phyloP scores from a whole-genome alignment of 306 rosid genomes.

The Vigna reflexopilosa region DNA sequence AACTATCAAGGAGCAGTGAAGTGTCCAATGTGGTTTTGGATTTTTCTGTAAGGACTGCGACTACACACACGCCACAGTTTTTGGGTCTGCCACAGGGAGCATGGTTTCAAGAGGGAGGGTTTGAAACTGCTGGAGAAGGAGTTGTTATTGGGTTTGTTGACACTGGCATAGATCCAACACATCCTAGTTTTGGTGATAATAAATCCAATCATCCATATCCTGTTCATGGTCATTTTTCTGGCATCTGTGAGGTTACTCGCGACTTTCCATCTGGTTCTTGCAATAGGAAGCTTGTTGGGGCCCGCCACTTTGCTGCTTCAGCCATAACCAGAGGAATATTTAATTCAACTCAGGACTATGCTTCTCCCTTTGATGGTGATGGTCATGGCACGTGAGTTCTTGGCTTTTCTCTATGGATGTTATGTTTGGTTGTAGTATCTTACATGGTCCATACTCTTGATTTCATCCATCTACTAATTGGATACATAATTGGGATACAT shows the following conservation, averaged over 20 bases:
- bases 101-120: constrained; percentile 88
- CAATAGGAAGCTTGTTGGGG: constrained; percentile 97
- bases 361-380: constrained; percentile 97
- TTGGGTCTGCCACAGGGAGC: constrained; percentile 96
- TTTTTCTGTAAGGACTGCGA: constrained; percentile 93
- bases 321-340: constrained; percentile 97
- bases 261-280: constrained; percentile 99
- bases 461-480: constrained; percentile 19
- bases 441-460: not conserved
- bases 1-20: constrained; percentile 80
- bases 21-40: constrained; percentile 88
- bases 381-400: constrained; percentile 99
- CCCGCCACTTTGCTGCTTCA: constrained; percentile 97
- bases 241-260: constrained; percentile 90
- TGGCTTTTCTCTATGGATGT: constrained; percentile 28
- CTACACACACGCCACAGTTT: constrained; percentile 93
- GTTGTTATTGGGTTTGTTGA: constrained; percentile 88
- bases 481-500: not conserved
- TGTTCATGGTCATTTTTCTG: constrained; percentile 84
- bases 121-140: constrained; percentile 88
- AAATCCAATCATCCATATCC: constrained; percentile 63
- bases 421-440: constrained; percentile 3
- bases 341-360: constrained; percentile 83
- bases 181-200: constrained; percentile 78
- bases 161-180: constrained; percentile 95